Evolutionary conservation across 1,284 basidiomycete genomes (phyloP).

Genomic region (Naganishia cerealis): DNA sequence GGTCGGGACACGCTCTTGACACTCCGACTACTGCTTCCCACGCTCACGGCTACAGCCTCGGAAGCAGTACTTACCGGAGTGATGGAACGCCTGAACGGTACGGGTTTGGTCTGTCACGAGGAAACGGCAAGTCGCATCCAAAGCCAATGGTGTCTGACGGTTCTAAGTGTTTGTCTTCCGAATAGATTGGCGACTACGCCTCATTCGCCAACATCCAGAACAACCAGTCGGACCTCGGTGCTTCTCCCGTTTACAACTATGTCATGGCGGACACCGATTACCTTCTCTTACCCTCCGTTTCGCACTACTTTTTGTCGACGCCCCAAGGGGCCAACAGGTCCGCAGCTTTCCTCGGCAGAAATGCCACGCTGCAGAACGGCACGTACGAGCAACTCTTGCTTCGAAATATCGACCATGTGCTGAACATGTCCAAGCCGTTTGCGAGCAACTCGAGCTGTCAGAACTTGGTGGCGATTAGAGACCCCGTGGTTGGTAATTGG

Average conservation of each 20-base stretch:
- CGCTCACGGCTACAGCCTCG: constrained; percentile 53
- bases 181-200: constrained; percentile 43
- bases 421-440: constrained; percentile 51
- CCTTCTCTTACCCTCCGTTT: constrained; percentile 55
- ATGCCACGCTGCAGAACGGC: constrained; percentile 53
- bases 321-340: constrained; percentile 49
- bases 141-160: background rate
- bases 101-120: constrained; percentile 57
- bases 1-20: constrained; percentile 57
- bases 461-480: constrained; percentile 51
- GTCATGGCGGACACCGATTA: constrained; percentile 57
- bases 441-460: constrained; percentile 43
- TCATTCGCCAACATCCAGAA: constrained; percentile 52
- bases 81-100: constrained; percentile 54
- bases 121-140: constrained; percentile 46
- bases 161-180: constrained; percentile 37
- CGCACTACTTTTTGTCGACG: constrained; percentile 55
- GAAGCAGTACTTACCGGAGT: constrained; percentile 57
- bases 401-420: constrained; percentile 47
- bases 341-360: constrained; percentile 43
- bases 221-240: constrained; percentile 53
- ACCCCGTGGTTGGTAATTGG: constrained; percentile 58
- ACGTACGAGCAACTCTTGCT: constrained; percentile 53
- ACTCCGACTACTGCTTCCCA: constrained; percentile 54
- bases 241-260: constrained; percentile 55